These are phyloP conservation scores for Pythium aphanidermatum DNA, from an alignment of 352 stramenopile species.

Conservation along the genomic window DNA sequence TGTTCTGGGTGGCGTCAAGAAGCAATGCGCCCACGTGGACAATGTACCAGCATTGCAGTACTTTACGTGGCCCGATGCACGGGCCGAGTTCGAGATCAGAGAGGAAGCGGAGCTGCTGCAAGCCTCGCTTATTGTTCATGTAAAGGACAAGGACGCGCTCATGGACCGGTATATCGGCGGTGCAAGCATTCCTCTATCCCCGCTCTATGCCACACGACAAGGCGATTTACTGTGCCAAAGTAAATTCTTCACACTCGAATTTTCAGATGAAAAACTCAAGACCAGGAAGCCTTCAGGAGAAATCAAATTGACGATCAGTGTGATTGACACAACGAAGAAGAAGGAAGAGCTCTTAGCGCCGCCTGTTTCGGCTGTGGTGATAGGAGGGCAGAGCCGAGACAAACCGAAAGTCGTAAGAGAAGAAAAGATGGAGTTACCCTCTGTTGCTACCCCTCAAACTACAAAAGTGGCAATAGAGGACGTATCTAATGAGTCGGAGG, in stretches of 20 bases:
- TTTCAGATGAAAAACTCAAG: conserved; percentile 38
- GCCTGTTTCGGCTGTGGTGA: not conserved
- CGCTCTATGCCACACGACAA: conserved; percentile 9
- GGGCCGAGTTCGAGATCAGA: conserved; percentile 27
- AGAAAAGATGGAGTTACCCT: too few relatives aligned
- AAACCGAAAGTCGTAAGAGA: too few relatives aligned
- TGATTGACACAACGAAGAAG: conserved; percentile 25
- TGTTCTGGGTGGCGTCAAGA: conserved; percentile 21
- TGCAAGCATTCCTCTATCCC: conserved; percentile 23
- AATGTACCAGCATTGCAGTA: conserved; percentile 37
- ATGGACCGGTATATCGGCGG: conserved; percentile 48
- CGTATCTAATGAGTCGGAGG: too few relatives aligned
- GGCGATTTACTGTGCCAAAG: conserved; percentile 23
- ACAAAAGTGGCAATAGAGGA: too few relatives aligned
- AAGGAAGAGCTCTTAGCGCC: not conserved
- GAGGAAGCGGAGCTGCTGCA: conserved; percentile 12
- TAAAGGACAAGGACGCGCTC: conserved; percentile 43
- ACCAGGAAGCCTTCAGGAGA: conserved; percentile 28
- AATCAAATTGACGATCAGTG: conserved; percentile 34
- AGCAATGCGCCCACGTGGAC: conserved; percentile 26
- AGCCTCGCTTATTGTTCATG: conserved; percentile 25
- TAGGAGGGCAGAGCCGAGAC: not conserved
- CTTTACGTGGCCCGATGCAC: conserved; percentile 40
- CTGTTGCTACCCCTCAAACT: too few relatives aligned
- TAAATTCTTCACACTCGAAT: conserved; percentile 33